A percentile compares a stretch with the other conserved stretches of the same genome.
These are phyloP conservation scores for Volvox reticuliferus DNA, from an alignment of 139 green algal species.

Conservation along the genomic window DNA sequence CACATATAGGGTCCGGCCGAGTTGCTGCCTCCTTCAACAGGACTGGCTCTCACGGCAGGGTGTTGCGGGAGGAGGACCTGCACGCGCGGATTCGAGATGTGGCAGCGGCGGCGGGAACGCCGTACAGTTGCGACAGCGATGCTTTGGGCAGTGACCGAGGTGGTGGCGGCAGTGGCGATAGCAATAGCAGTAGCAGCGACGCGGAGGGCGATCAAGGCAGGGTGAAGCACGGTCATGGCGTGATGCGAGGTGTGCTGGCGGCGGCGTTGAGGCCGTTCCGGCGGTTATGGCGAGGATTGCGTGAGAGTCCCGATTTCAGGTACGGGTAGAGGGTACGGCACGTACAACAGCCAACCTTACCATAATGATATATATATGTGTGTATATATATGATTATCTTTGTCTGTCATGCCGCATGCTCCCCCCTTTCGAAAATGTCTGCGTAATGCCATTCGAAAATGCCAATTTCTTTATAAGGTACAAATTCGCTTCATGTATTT, in stretches of 20 bases:
- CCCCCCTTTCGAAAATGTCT: too few species aligned
- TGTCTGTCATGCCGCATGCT: too few species aligned
- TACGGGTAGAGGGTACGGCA: background rate
- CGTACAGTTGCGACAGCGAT: background rate
- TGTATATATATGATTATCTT: too few species aligned
- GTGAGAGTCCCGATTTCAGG: constrained; percentile 34
- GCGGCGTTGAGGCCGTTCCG: background rate
- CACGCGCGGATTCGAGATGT: background rate
- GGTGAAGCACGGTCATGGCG: background rate
- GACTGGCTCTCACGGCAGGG: background rate
- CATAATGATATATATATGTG: too few species aligned
- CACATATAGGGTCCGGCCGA: too few species aligned
- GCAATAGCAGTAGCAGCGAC: background rate
- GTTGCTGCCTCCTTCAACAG: too few species aligned
- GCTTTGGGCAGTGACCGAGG: background rate
- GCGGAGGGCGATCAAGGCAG: background rate
- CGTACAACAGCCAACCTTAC: too few species aligned
- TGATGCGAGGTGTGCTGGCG: background rate
- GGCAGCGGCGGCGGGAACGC: background rate
- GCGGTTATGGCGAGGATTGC: background rate
- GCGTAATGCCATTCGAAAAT: too few species aligned
- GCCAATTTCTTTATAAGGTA: too few species aligned
- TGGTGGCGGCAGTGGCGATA: background rate
- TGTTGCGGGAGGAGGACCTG: background rate
- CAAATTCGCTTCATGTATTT: too few species aligned